phyloP scores from a whole-genome alignment of 179 eudicot genomes.

The Carnegiea gigantea region DNA sequence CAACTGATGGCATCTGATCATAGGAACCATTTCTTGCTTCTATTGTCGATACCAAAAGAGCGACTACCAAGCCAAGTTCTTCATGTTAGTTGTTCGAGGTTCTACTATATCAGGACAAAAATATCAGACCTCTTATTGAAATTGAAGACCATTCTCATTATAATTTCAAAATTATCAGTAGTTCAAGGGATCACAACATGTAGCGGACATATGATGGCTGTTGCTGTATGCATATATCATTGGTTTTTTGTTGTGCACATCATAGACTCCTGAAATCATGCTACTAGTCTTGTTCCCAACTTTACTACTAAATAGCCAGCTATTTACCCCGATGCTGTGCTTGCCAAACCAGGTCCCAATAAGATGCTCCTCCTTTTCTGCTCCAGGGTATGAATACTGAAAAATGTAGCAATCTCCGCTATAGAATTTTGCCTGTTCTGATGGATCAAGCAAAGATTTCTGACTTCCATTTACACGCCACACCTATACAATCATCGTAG shows the following conservation, averaged over 20 bases:
- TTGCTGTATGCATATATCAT: too few species aligned
- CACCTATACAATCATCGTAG: constrained; percentile 52
- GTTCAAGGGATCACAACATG: not conserved
- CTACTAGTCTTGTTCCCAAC: not conserved
- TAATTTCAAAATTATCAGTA: not conserved
- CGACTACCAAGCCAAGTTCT: too few species aligned
- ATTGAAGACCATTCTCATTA: not conserved
- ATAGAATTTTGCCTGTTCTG: constrained; percentile 79
- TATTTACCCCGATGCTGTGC: constrained; percentile 72
- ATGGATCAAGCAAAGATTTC: constrained; percentile 61
- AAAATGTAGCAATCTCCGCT: constrained; percentile 96
- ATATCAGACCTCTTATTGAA: not conserved
- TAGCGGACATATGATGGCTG: too few species aligned
- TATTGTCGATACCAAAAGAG: not conserved
- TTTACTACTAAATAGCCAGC: not conserved
- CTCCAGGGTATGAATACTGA: constrained; percentile 85
- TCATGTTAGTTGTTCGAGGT: too few species aligned
- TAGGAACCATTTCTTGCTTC: not conserved
- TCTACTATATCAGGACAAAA: not conserved
- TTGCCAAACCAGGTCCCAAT: constrained; percentile 95
- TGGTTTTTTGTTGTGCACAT: not conserved
- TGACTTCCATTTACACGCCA: constrained; percentile 79
- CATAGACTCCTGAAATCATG: not conserved
- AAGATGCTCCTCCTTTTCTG: constrained; percentile 80
- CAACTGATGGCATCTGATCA: not conserved